These are phyloP conservation scores for Huntiella decipiens DNA, from an alignment of 2,329 filamentous ascomycete genomes.

Conservation along the genomic window DNA sequence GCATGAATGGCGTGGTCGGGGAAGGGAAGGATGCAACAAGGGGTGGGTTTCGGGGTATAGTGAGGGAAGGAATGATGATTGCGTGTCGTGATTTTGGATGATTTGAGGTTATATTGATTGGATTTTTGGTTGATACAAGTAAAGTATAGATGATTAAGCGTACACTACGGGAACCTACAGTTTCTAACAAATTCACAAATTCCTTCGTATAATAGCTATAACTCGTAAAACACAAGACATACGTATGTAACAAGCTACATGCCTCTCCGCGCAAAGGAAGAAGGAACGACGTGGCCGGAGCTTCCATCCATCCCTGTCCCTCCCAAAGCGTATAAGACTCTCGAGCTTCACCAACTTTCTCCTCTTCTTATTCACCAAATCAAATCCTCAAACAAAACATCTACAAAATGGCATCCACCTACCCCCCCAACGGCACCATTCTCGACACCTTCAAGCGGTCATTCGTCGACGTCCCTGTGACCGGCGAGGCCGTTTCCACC, in stretches of 20 bases:
- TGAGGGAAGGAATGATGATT: background rate
- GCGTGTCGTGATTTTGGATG: background rate
- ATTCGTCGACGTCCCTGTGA: constrained; percentile 66
- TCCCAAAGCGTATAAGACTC: background rate
- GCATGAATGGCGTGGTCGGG: background rate
- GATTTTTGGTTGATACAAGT: background rate
- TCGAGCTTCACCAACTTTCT: background rate
- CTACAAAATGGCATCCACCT: constrained; percentile 28
- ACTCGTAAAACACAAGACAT: background rate
- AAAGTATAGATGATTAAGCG: background rate
- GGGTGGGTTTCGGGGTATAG: background rate
- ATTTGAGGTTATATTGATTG: background rate
- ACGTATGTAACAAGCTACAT: no score
- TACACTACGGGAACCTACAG: background rate
- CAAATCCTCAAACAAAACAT: constrained; percentile 1
- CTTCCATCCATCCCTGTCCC: background rate
- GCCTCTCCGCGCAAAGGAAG: background rate
- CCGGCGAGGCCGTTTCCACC: constrained; percentile 55
- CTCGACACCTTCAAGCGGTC: constrained; percentile 70
- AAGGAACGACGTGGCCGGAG: background rate
- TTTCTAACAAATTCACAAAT: no score
- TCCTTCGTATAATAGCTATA: no score
- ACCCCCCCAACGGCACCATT: constrained; percentile 55
- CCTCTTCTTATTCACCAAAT: background rate
- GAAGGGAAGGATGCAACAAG: background rate